phyloP scores from a whole-genome alignment of 176 grass and related monocot species.

The Ananas comosus region DNA sequence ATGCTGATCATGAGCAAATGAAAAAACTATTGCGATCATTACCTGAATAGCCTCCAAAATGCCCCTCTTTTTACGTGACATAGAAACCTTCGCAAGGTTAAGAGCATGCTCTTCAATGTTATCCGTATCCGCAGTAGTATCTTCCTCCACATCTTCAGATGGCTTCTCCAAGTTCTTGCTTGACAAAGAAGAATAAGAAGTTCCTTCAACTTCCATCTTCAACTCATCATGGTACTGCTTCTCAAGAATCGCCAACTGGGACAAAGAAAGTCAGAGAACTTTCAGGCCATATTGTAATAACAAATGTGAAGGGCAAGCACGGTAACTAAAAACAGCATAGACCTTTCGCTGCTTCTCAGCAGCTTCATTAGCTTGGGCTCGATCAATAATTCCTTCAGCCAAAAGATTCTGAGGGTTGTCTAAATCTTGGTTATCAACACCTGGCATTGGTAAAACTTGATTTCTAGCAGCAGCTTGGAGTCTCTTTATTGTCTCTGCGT shows the following conservation, averaged over 20 bases:
- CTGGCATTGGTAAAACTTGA: constrained; percentile 79
- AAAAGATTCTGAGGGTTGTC: constrained; percentile 39
- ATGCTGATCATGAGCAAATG: not conserved
- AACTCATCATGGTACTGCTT: constrained; percentile 91
- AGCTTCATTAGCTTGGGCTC: constrained; percentile 48
- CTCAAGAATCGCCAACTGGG: constrained; percentile 61
- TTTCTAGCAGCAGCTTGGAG: constrained; percentile 65
- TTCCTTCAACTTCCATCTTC: constrained; percentile 64
- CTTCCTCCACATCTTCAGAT: constrained; percentile 27
- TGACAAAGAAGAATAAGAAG: constrained; percentile 48
- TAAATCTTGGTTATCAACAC: constrained; percentile 61
- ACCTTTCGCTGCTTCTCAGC: constrained; percentile 73
- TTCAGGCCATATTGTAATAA: not conserved
- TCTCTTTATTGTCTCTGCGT: constrained; percentile 75
- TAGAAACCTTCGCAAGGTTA: constrained; percentile 30
- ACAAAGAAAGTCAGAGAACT: constrained; percentile 17
- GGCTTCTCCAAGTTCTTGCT: constrained; percentile 38
- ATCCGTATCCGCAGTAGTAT: constrained; percentile 14
- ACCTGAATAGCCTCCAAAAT: constrained; percentile 80
- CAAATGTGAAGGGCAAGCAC: not conserved
- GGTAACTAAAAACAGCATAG: not conserved
- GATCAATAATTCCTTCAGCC: constrained; percentile 53
- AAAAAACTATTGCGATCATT: constrained; percentile 4
- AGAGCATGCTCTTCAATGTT: constrained; percentile 33
- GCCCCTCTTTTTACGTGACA: constrained; percentile 56